Base-by-base conservation (phyloP, 345 rosid genomes). In the Brassica nigra region DNA sequence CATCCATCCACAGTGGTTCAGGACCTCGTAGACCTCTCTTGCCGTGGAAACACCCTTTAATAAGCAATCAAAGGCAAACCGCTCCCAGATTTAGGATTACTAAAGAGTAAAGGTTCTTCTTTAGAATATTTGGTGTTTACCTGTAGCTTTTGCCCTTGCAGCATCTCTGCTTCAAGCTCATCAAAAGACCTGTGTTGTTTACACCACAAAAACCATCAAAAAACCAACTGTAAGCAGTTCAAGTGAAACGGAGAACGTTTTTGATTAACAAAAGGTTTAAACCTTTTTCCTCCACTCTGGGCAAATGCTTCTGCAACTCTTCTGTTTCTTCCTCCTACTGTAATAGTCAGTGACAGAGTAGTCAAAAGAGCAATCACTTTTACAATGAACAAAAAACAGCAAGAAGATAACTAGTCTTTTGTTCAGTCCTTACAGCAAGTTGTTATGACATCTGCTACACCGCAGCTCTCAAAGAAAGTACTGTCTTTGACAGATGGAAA, bases 381-480 rank as follows among this genome's bases (percentile, higher is more conserved):
- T 49, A 68, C 66, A 55, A 20, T 30, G 18, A 20, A 33, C 61
- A 18, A 23, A 8, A 42, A 63, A 11, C 27, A 64, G 49, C 0
- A 20, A 63, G 79, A 70, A 52, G 34, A n/a, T 68, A 31, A 66
- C 0, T 29, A 6, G 8, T n/a, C 15, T 73, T 59, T 59, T 66
- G 31, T 44, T 54, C 11, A 65, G 79, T 79, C 93, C 93, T 89
- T 90, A 91, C 98, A 83, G 89, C 96, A 91, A 71, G 98, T 95
- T 29, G 97, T 93, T 81, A 93, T 90, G 70, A 95, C 85, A 83
- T 95, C 98, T 70, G 99, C 97, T 34, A 93, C 92, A 14, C 99
- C 99, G 8, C 97, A 93, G 86, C 99, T 95, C 84, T 93, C 99
- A 37, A 93, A 91, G 90, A 91, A 91, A 76, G 97, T 91, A 81